Conservation (phyloP, 345 rosid species). For the Salix viminalis region DNA sequence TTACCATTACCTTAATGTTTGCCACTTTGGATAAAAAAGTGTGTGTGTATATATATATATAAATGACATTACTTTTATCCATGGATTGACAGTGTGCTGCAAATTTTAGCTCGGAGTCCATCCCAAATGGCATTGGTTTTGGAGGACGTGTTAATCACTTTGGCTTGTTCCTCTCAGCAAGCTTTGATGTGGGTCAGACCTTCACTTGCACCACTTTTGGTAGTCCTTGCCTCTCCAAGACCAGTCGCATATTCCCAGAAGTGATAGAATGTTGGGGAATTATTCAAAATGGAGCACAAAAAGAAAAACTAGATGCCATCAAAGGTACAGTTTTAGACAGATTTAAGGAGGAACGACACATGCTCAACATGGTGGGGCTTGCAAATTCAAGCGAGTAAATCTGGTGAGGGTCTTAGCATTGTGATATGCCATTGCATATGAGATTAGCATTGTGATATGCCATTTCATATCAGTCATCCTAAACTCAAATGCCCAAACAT, state of each 20-base stretch:
- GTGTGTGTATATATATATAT: neutral
- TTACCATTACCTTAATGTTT: too few species aligned
- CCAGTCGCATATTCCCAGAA: constrained; percentile 51
- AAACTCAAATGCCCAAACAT: too few species aligned
- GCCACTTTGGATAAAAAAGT: neutral
- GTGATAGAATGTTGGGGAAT: constrained; percentile 91
- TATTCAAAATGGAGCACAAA: constrained; percentile 31
- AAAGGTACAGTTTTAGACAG: constrained; percentile 64
- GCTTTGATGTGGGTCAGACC: constrained; percentile 75
- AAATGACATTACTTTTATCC: constrained; percentile 2
- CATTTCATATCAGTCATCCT: too few species aligned
- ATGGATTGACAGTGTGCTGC: constrained; percentile 61
- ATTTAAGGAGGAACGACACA: constrained; percentile 78
- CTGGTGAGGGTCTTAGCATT: neutral
- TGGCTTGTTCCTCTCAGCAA: constrained; percentile 71
- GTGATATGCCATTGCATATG: neutral
- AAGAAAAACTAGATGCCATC: constrained; percentile 36
- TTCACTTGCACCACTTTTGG: constrained; percentile 70
- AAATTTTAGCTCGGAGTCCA: constrained; percentile 78
- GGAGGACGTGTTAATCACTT: constrained; percentile 77
- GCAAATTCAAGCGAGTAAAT: constrained; percentile 65
- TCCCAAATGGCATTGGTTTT: constrained; percentile 91
- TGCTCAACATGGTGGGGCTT: constrained; percentile 85
- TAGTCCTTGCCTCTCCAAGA: constrained; percentile 67
- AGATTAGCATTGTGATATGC: neutral